Evolutionary conservation across 495 filamentous ascomycete species (phyloP), one percentile per base, ranked within the genome.

Genomic region (Aspergillus diversus): DNA sequence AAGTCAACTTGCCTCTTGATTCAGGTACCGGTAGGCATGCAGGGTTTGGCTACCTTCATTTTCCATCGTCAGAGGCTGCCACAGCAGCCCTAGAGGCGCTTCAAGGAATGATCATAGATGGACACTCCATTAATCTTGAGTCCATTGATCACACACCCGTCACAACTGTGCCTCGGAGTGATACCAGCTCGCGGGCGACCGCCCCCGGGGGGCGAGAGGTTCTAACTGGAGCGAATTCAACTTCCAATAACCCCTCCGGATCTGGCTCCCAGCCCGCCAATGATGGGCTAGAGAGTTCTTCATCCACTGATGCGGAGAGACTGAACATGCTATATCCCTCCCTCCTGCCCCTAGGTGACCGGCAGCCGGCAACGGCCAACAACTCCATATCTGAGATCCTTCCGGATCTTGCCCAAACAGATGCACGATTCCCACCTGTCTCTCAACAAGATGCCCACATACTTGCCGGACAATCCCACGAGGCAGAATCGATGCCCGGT

Each of bases 1-100:
- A 87, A 64, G 86, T 97, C 43, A 84, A 91, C 66, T 85, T 99
- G 52, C 93, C 94, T n/a, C 91, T 89, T 47, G 93, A 97, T 68
- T 80, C 79, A 80, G 89, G 90, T 5, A 87, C 87, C 60, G 91
- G 91, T 16, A 85, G 86, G 64, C 90, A 87, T 71, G 97, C 96
- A 81, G 95, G 95, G 47, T 98, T 97, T 69, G 96, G 92, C 48
- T 99, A 97, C 70, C 85, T 97, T 52, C 84, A 85, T 61, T 97
- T 95, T 77, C 74, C 76, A 53, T 89, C 88, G 0, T 74, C 91
- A 43, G 89, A 93, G 17, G 90, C 93, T 54, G 92, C 94, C 50
- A 90, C 87, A 73, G 83, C 79, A 59, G 95, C 89, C 35, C 86
- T 93, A 53, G 85, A 91, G 60, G 78, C 75, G 13, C 83, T 92